A percentile compares a stretch with the other conserved stretches of the same genome.
These are phyloP conservation scores for Metarhizium guizhouense DNA, from an alignment of 2,329 filamentous ascomycete genomes.

Conservation along the genomic window DNA sequence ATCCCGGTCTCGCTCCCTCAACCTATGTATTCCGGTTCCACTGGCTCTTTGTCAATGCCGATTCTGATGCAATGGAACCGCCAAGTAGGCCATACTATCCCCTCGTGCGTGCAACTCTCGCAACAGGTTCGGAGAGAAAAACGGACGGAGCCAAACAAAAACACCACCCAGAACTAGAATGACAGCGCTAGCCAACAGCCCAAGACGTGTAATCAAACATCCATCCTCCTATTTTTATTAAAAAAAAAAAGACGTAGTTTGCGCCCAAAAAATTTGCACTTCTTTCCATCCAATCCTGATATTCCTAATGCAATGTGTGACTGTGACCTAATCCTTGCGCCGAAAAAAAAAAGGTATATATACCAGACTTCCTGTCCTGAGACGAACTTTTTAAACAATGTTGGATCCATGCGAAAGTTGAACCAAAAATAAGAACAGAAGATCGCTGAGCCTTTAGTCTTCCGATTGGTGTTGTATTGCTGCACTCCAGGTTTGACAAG, in stretches of 20 bases:
- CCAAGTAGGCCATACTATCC: background rate
- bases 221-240: background rate
- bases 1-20: background rate
- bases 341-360: background rate
- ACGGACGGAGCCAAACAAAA: background rate
- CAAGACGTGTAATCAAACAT: background rate
- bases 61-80: background rate
- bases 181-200: background rate
- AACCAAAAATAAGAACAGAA: no score
- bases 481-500: no score
- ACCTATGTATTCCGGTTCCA: background rate
- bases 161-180: background rate
- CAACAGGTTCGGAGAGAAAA: background rate
- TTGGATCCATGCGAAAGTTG: no score
- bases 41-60: background rate
- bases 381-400: no score
- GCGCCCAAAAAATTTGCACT: constrained; percentile 2
- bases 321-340: constrained; percentile 6
- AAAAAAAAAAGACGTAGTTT: background rate
- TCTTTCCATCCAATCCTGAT: constrained; percentile 12
- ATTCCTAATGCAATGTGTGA: constrained; percentile 5
- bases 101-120: background rate
- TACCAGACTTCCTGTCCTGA: no score
- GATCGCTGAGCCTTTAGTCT: no score
- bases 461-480: no score